Evolutionary conservation across 2,329 filamentous ascomycete species (phyloP).

Genomic region (Xylaria sp.): DNA sequence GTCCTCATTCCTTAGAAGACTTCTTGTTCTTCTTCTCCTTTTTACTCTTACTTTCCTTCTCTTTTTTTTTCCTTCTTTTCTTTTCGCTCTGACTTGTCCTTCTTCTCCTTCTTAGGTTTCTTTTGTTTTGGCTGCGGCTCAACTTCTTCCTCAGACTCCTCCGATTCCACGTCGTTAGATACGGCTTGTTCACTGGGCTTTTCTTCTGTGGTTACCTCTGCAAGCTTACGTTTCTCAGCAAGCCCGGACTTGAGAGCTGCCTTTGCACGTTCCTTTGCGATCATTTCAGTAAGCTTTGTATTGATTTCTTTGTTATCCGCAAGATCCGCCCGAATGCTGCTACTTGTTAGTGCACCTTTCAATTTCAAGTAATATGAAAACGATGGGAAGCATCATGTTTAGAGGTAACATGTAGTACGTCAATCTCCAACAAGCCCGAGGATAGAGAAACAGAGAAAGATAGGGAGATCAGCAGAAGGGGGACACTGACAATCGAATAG

Average conservation of each 20-base stretch:
- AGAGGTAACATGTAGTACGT: neutral
- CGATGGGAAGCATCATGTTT: no score
- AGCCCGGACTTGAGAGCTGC: conserved; percentile 60
- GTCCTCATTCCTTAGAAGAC: conserved; percentile 33
- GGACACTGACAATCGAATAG: conserved; percentile 71
- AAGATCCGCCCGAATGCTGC: conserved; percentile 77
- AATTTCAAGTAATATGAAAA: no score
- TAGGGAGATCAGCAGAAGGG: no score
- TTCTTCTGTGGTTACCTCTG: conserved; percentile 38
- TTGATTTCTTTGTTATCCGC: conserved; percentile 64
- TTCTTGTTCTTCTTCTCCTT: conserved; percentile 51
- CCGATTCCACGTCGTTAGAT: conserved; percentile 38
- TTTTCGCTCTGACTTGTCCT: conserved; percentile 49
- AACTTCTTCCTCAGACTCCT: conserved; percentile 53
- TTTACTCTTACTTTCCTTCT: neutral
- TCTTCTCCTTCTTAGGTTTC: conserved; percentile 54
- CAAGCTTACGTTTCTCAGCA: conserved; percentile 48
- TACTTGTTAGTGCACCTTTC: neutral
- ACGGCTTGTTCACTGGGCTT: conserved; percentile 41
- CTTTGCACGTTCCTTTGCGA: conserved; percentile 66
- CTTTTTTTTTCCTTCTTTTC: conserved; percentile 47
- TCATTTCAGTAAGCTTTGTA: conserved; percentile 64
- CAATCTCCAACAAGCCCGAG: neutral
- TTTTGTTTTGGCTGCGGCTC: conserved; percentile 54
- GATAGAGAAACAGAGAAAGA: neutral